Base-by-base conservation (phyloP, 768 basidiomycete genomes). In the Clavulina sp. region DNA sequence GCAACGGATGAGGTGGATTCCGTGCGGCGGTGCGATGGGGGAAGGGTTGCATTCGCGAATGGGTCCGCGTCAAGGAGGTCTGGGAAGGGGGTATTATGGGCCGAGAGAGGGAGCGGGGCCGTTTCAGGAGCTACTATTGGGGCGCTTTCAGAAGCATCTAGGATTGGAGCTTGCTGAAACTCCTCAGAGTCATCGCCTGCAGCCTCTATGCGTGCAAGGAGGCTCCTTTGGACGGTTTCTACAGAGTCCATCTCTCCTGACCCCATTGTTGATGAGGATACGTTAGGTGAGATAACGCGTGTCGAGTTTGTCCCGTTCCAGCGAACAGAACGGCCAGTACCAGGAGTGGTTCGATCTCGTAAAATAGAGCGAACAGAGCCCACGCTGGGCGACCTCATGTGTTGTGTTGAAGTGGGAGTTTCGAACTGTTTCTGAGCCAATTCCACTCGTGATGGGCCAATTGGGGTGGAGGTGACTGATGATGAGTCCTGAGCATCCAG, bases 301-400 rank as follows among this genome's bases (percentile, higher is more conserved):
- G 26, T 13, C 26, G 43, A 9, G 26, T 46, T 29, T 33, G 16
- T 13, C 23, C n/a, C 16, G 31, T 34, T 34, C 23, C 32, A 49
- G 31, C 48, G 48, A 9, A 49, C 48, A n/a, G 24, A 34, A 9
- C n/a, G 34, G 16, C 48, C 48, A 41, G 48, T 41, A 9, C 48
- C 31, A 18, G 48, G 30, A 34, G 48, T 38, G 16, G 13, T 32
- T 7, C 13, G 48, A 18, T 36, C 48, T 7, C 48, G 48, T 18
- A 49, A 18, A 18, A 49, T 49, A n/a, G 48, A 49, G n/a, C 48
- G 48, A 9, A 49, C 48, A 41, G 48, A 49, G n/a, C 48, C 48
- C 13, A 13, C 9, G 26, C 43, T 46, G 9, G 13, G 13, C 13
- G 43, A 13, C 24, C 26, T 46, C 24, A 13, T 24, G 26, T 46